phyloP scores from a whole-genome alignment of 208 protist species.

The Perkinsela sp. region DNA sequence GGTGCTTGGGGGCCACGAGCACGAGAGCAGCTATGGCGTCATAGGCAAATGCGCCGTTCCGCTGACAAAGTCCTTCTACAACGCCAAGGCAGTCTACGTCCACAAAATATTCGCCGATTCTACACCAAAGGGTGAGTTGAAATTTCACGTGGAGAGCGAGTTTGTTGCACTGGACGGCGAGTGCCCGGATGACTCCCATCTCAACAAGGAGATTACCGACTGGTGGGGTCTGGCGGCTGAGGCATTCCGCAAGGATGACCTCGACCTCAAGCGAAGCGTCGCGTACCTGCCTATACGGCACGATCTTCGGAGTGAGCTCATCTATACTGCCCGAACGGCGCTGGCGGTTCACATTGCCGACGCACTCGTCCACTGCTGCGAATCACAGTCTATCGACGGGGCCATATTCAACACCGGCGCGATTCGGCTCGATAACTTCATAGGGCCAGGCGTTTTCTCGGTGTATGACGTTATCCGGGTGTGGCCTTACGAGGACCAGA shows the following conservation, averaged over 20 bases:
- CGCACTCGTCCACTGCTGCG: neutral
- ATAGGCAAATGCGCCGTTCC: neutral
- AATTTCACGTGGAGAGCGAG: neutral
- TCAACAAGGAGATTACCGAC: neutral
- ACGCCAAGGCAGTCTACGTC: neutral
- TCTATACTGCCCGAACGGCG: neutral
- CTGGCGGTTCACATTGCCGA: neutral
- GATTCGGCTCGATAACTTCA: neutral
- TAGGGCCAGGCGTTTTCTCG: neutral
- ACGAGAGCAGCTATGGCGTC: slow-evolving; percentile 1
- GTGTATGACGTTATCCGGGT: neutral
- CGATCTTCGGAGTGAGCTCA: neutral
- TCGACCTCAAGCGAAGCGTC: neutral
- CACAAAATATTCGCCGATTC: neutral
- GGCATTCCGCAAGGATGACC: neutral
- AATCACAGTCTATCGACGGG: neutral
- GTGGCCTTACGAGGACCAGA: neutral
- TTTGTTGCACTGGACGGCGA: neutral
- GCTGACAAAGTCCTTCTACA: neutral
- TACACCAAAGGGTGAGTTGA: neutral
- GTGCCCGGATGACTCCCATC: neutral
- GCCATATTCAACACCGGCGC: neutral
- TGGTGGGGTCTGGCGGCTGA: neutral
- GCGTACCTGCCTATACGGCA: neutral
- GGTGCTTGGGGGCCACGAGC: neutral